These are phyloP conservation scores for Sphagnum fallax DNA, from an alignment of 228 moss, liverwort and hornwort genomes.

Conservation along the genomic window DNA sequence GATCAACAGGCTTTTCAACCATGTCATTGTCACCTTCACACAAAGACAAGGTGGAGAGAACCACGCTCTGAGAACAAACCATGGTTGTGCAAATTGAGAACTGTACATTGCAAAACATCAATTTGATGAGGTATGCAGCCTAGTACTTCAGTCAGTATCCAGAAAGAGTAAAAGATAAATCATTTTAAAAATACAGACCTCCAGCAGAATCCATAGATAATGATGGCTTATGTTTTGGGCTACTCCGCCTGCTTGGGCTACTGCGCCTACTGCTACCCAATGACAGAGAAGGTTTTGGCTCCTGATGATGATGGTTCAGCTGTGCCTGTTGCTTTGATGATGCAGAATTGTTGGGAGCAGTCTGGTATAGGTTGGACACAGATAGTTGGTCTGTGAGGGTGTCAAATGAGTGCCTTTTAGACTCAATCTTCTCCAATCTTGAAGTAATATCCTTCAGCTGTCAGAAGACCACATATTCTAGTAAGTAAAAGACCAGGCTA, in stretches of 20 bases:
- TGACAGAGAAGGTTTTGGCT: slow-evolving; percentile 17
- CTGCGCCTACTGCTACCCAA: slow-evolving; percentile 5
- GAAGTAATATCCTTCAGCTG: slow-evolving; percentile 75
- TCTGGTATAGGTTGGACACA: slow-evolving; percentile 30
- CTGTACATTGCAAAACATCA: not conserved
- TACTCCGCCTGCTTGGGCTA: slow-evolving; percentile 17
- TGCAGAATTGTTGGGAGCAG: slow-evolving; percentile 30
- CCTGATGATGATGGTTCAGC: slow-evolving; percentile 15
- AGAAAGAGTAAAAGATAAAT: not conserved
- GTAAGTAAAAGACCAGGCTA: not conserved
- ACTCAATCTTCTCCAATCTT: slow-evolving; percentile 89
- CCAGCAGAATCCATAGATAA: slow-evolving; percentile 9
- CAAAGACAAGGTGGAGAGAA: not conserved
- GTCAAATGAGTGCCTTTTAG: slow-evolving; percentile 46
- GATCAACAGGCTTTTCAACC: slow-evolving; percentile 28
- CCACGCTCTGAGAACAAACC: not conserved
- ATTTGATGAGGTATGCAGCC: not conserved
- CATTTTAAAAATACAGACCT: slow-evolving; percentile 10
- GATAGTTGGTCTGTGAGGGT: slow-evolving; percentile 27
- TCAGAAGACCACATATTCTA: not conserved
- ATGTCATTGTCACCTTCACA: slow-evolving; percentile 31
- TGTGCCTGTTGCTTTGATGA: slow-evolving; percentile 31
- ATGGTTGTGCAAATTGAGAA: not conserved
- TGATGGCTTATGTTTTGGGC: slow-evolving; percentile 25
- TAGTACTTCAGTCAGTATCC: not conserved